These are phyloP conservation scores for Lathyrus tuberosus DNA, from an alignment of 306 rosid genomes.

Conservation along the genomic window DNA sequence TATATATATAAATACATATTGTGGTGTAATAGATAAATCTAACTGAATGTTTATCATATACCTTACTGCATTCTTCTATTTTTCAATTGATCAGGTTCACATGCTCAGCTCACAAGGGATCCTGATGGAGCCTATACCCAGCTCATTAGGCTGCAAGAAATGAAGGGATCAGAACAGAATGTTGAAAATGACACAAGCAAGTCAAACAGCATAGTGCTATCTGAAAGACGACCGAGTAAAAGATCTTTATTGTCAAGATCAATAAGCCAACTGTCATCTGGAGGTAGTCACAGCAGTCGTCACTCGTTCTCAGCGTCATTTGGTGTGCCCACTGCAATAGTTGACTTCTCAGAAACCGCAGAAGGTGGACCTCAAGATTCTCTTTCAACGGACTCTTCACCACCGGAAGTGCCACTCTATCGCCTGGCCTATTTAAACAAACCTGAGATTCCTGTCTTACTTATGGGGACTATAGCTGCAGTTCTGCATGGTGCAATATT, in stretches of 20 bases:
- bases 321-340: slow-evolving; percentile 35
- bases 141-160: slow-evolving; percentile 65
- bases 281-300: slow-evolving; percentile 55
- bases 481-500: slow-evolving; percentile 49
- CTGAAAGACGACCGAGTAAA: slow-evolving; percentile 55
- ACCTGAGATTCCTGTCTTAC: slow-evolving; percentile 74
- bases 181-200: slow-evolving; percentile 42
- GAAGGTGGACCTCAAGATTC: slow-evolving; percentile 39
- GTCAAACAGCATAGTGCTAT: slow-evolving; percentile 42
- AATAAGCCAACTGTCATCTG: slow-evolving; percentile 53
- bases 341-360: slow-evolving; percentile 39
- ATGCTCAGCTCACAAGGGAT: slow-evolving; percentile 56
- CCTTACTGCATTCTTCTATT: slow-evolving; percentile 8
- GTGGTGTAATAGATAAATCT: slow-evolving; percentile 2
- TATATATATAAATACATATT: slow-evolving; percentile 17
- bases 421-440: slow-evolving; percentile 78
- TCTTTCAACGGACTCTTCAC: slow-evolving; percentile 39
- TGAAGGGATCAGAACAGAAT: slow-evolving; percentile 38
- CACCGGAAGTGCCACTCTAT: slow-evolving; percentile 57
- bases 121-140: slow-evolving; percentile 72
- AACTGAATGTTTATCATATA: not conserved
- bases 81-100: slow-evolving; percentile 57
- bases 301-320: slow-evolving; percentile 39
- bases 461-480: slow-evolving; percentile 71
- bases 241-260: slow-evolving; percentile 51